phyloP scores from a whole-genome alignment of 495 filamentous ascomycete genomes.

The Immersiella caudata region DNA sequence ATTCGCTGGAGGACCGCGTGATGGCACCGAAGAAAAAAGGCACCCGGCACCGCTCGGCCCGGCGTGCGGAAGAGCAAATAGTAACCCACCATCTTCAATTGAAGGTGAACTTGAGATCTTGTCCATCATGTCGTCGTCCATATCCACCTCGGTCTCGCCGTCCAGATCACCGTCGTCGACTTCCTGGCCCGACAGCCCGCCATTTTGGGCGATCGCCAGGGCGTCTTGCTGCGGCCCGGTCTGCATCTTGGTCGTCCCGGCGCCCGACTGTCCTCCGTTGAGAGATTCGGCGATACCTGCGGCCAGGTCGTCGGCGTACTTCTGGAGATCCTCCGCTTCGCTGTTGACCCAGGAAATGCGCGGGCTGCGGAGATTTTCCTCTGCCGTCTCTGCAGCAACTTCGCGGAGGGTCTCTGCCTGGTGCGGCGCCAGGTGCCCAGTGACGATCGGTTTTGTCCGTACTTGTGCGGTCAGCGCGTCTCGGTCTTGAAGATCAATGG shows the following conservation, averaged over 20 bases:
- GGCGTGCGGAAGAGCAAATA: conserved; percentile 32
- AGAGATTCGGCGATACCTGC: conserved; percentile 51
- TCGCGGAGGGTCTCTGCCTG: conserved; percentile 82
- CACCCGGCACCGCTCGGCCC: conserved; percentile 48
- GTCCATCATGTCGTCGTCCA: conserved; percentile 94
- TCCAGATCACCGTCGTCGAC: conserved; percentile 73
- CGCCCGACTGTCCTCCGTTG: conserved; percentile 27
- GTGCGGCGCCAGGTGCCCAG: conserved; percentile 72
- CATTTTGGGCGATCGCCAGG: conserved; percentile 58
- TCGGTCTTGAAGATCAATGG: conserved; percentile 89
- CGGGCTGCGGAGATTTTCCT: conserved; percentile 62
- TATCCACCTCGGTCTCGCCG: conserved; percentile 63
- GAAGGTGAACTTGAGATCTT: conserved; percentile 97
- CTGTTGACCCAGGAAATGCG: conserved; percentile 54
- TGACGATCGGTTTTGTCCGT: conserved; percentile 51
- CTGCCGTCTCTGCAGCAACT: conserved; percentile 71
- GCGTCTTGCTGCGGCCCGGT: conserved; percentile 51
- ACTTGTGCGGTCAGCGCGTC: conserved; percentile 81
- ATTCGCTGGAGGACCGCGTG: conserved; percentile 33
- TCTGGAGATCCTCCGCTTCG: conserved; percentile 50
- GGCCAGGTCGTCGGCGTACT: conserved; percentile 55
- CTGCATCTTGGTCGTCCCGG: conserved; percentile 39
- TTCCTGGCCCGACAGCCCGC: conserved; percentile 55
- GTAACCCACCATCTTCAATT: conserved; percentile 93
- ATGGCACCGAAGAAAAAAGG: conserved; percentile 37